Evolutionary conservation across 176 grass and related monocot genomes (phyloP).

Genomic region (Pontederia crassipes): DNA sequence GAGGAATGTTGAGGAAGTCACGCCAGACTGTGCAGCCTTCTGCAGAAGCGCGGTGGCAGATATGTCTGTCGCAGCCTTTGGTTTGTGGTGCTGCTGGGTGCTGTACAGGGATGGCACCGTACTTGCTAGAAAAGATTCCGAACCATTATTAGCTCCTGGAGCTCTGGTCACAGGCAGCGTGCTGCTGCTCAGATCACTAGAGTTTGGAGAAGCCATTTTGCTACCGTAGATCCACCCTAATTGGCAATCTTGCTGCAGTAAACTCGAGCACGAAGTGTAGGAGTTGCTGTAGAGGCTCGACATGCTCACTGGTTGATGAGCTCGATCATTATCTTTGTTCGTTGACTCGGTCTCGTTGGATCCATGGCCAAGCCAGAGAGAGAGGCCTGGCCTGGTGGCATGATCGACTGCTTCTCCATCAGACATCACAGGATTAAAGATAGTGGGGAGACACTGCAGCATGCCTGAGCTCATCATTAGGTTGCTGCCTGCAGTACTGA

Average conservation of each 20-base stretch:
- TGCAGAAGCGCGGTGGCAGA: conserved; percentile 1
- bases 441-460: neutral
- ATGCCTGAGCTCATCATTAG: neutral
- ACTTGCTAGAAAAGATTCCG: neutral
- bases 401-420: neutral
- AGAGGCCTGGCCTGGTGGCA: neutral
- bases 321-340: neutral
- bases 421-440: neutral
- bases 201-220: neutral
- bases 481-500: neutral
- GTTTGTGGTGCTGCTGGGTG: neutral
- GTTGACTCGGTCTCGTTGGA: neutral
- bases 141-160: neutral
- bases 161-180: neutral
- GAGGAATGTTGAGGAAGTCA: neutral
- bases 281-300: neutral
- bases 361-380: neutral
- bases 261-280: neutral
- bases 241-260: neutral
- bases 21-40: neutral
- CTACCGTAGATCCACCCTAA: neutral
- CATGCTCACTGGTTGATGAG: neutral
- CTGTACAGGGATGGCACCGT: neutral
- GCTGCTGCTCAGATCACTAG: neutral
- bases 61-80: neutral